These are phyloP conservation scores for Solanum tarijense DNA, from an alignment of 257 asterid species.

Conservation along the genomic window DNA sequence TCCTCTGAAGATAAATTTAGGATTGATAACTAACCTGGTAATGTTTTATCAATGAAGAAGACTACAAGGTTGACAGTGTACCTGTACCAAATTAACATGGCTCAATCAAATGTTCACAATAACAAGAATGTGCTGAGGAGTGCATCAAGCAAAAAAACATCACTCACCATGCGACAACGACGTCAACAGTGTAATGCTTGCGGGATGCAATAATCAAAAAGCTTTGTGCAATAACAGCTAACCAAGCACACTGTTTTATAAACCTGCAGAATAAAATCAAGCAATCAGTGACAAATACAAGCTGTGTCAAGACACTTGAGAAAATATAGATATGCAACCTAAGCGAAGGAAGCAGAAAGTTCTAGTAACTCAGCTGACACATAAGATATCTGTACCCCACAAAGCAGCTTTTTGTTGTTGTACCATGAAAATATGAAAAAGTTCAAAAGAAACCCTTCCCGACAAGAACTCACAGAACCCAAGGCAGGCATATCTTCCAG, in stretches of 20 bases:
- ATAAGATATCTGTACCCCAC: not conserved
- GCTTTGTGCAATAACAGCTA: conserved; percentile 66
- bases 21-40: conserved; percentile 51
- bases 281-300: not conserved
- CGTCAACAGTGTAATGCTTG: conserved; percentile 92
- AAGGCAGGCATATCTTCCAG: not conserved
- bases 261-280: conserved; percentile 36
- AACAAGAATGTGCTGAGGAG: not conserved
- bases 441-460: not conserved
- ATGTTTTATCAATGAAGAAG: conserved; percentile 74
- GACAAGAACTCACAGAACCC: not conserved
- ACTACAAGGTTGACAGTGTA: conserved; percentile 91
- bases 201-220: conserved; percentile 90
- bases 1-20: not conserved
- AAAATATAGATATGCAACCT: not conserved
- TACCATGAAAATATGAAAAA: not conserved
- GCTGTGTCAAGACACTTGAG: not conserved
- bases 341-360: not conserved
- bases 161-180: conserved; percentile 87
- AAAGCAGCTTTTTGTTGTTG: not conserved
- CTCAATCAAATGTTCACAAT: not conserved
- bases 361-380: not conserved
- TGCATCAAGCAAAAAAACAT: not conserved
- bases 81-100: conserved; percentile 31
- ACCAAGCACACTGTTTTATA: conserved; percentile 79